Conservation (phyloP, 1,284 basidiomycete species). For the Heliocybe sulcata region DNA sequence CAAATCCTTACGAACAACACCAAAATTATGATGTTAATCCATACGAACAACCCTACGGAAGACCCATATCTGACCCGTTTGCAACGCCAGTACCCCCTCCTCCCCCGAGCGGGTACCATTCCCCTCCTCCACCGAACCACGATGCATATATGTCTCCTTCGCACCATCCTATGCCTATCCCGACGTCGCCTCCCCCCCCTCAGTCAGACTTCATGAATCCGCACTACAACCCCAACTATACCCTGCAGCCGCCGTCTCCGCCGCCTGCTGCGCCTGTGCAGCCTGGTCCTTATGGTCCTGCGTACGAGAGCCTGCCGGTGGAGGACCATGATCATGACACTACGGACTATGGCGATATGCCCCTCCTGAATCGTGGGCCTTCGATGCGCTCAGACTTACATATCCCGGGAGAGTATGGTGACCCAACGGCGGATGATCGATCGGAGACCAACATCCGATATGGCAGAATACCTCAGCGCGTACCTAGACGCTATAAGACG, state of each 20-base stretch:
- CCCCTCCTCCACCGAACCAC: conserved; percentile 9
- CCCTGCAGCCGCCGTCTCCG: conserved; percentile 11
- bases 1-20: conserved; percentile 1
- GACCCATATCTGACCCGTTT: conserved; percentile 21
- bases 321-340: conserved; percentile 27
- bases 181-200: conserved; percentile 8
- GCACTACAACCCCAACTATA: conserved; percentile 16
- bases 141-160: conserved; percentile 4
- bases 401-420: conserved; percentile 34
- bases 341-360: conserved; percentile 54
- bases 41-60: conserved; percentile 27
- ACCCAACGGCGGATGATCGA: conserved; percentile 26
- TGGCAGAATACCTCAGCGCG: conserved; percentile 80
- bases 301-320: conserved; percentile 1
- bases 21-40: conserved; percentile 14
- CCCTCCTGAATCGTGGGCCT: conserved; percentile 45
- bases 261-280: conserved; percentile 13
- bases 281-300: neutral
- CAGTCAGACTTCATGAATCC: conserved; percentile 11
- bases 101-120: conserved; percentile 12
- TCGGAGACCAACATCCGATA: conserved; percentile 62
- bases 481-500: conserved; percentile 84
- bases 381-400: conserved; percentile 12
- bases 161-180: conserved; percentile 8
- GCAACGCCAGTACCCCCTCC: conserved; percentile 14